Evolutionary conservation across 139 green algal species (phyloP).

Genomic region (Zygnema cylindricum): DNA sequence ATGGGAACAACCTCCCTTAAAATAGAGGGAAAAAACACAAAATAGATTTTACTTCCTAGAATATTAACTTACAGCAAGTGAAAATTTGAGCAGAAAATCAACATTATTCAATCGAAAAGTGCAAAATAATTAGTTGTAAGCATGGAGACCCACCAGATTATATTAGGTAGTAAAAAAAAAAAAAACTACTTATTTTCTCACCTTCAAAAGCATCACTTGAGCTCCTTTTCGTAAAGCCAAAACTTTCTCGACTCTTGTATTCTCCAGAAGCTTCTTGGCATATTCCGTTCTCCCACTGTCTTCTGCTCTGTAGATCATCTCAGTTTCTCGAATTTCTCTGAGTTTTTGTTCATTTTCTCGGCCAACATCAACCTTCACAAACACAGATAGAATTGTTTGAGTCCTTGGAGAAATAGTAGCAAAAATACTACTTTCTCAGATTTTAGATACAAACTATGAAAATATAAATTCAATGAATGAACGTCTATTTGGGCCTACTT

Average conservation of each 20-base stretch:
- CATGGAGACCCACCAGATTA: too few relatives aligned
- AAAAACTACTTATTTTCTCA: too few relatives aligned
- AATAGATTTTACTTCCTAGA: too few relatives aligned
- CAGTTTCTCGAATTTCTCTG: not conserved
- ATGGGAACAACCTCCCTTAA: too few relatives aligned
- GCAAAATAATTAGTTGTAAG: too few relatives aligned
- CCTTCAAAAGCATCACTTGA: conserved; percentile 50
- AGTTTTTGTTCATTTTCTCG: conserved; percentile 31
- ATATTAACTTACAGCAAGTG: too few relatives aligned
- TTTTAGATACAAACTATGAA: not conserved
- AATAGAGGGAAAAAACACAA: too few relatives aligned
- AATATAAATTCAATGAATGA: not conserved
- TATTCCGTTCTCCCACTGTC: conserved; percentile 15
- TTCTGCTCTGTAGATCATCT: conserved; percentile 27
- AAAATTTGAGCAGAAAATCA: too few relatives aligned
- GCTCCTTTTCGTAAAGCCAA: conserved; percentile 19
- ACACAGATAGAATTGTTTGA: not conserved
- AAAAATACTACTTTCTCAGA: not conserved
- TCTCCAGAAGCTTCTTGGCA: conserved; percentile 22
- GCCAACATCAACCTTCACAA: conserved; percentile 51
- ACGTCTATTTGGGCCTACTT: too few relatives aligned
- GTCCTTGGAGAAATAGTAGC: not conserved
- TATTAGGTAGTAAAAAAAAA: too few relatives aligned
- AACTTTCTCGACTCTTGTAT: conserved; percentile 19
- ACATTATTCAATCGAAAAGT: too few relatives aligned